Percentiles rank a stretch among this genome's conserved stretches.
phyloP scores from a whole-genome alignment of 2,329 filamentous ascomycete species.

The Akanthomyces dipterigenus region DNA sequence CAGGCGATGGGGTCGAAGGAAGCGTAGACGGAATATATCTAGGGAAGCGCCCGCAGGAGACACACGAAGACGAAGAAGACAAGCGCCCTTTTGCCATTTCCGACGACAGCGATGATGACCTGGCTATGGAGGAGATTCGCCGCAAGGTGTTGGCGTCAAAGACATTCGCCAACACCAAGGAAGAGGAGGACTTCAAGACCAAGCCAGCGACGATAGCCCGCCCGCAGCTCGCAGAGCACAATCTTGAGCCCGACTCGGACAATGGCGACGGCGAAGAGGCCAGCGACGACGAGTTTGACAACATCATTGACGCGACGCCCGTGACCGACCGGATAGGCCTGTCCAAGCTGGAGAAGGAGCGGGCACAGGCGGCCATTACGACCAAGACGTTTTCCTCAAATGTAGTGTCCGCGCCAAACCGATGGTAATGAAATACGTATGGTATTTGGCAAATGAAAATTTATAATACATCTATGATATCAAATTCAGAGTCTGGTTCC shows the following conservation, averaged over 20 bases:
- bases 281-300: constrained; percentile 78
- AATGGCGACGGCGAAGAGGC: constrained; percentile 45
- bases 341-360: constrained; percentile 49
- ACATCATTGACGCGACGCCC: constrained; percentile 85
- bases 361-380: constrained; percentile 39
- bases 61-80: constrained; percentile 36
- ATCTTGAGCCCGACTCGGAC: constrained; percentile 67
- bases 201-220: constrained; percentile 57
- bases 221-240: constrained; percentile 51
- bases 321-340: constrained; percentile 78
- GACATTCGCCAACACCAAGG: constrained; percentile 55
- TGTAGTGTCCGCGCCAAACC: constrained; percentile 41
- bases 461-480: constrained; percentile 8
- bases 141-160: constrained; percentile 87
- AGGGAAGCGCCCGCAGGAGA: constrained; percentile 41
- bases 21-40: constrained; percentile 54
- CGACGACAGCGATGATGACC: constrained; percentile 72
- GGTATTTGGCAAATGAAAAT: background rate
- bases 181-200: constrained; percentile 39
- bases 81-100: constrained; percentile 70
- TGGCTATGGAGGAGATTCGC: constrained; percentile 85
- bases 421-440: constrained; percentile 8
- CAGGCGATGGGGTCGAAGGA: constrained; percentile 38
- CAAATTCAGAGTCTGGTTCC: background rate
- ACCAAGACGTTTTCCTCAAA: constrained; percentile 47